These are phyloP conservation scores for Phytophthora citrophthora DNA, from an alignment of 352 stramenopile genomes.

Conservation along the genomic window DNA sequence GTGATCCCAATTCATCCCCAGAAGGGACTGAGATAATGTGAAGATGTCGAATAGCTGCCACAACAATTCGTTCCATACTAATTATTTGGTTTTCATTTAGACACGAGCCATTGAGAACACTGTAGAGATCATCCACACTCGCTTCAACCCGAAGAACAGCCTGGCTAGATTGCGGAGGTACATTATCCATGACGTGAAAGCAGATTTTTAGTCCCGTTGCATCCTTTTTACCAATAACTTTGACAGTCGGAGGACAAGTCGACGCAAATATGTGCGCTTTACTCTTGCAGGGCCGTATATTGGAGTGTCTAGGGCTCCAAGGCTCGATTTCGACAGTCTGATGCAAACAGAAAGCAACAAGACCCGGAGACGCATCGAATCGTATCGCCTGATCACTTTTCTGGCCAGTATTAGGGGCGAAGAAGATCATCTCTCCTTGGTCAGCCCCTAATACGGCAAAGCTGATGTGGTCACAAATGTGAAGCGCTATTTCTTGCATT, in stretches of 20 bases:
- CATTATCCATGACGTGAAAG: conserved; percentile 40
- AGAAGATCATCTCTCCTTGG: conserved; percentile 58
- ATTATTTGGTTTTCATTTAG: conserved; percentile 12
- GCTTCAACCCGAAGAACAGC: conserved; percentile 22
- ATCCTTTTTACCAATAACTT: neutral
- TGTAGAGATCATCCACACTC: conserved; percentile 40
- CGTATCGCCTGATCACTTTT: conserved; percentile 27
- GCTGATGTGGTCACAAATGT: conserved; percentile 66
- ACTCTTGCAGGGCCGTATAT: conserved; percentile 22
- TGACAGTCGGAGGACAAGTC: conserved; percentile 25
- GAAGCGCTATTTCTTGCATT: conserved; percentile 70
- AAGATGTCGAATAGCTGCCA: conserved; percentile 42
- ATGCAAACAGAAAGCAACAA: conserved; percentile 54
- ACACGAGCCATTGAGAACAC: conserved; percentile 17
- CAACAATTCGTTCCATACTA: conserved; percentile 45
- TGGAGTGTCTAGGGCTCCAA: neutral
- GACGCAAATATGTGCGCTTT: conserved; percentile 48
- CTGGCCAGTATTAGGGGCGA: conserved; percentile 35
- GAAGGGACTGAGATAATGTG: conserved; percentile 49
- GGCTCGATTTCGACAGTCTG: conserved; percentile 34
- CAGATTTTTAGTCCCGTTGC: conserved; percentile 25
- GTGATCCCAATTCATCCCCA: conserved; percentile 6
- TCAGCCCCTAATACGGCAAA: conserved; percentile 47
- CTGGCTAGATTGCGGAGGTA: conserved; percentile 6
- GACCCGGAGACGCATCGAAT: conserved; percentile 25